These are phyloP conservation scores for Mucor piriformis DNA, from an alignment of 371 early-diverging fungal genomes.

Conservation along the genomic window DNA sequence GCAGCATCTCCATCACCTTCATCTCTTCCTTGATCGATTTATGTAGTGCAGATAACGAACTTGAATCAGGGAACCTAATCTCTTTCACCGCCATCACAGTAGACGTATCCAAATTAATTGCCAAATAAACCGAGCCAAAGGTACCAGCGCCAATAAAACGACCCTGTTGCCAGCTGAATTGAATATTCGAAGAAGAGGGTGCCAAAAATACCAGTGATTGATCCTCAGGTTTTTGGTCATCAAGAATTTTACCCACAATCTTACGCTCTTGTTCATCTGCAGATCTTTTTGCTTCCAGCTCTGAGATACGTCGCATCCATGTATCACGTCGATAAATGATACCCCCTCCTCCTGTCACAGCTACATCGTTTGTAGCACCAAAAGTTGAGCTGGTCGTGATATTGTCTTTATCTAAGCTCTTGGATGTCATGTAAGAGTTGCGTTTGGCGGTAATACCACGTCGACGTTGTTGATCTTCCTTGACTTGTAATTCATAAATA, in stretches of 20 bases:
- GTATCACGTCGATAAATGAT: conserved; percentile 55
- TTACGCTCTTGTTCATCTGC: conserved; percentile 58
- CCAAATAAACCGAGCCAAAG: conserved; percentile 85
- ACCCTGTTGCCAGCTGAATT: conserved; percentile 87
- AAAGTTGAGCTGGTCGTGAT: conserved; percentile 51
- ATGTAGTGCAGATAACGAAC: conserved; percentile 67
- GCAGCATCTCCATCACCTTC: conserved; percentile 87
- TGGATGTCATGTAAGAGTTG: conserved; percentile 38
- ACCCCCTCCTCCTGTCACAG: conserved; percentile 35
- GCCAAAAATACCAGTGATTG: conserved; percentile 77
- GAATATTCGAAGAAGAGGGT: conserved; percentile 73
- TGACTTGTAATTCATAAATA: conserved; percentile 53
- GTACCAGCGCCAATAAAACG: conserved; percentile 88
- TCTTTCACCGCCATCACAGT: conserved; percentile 94
- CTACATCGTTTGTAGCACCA: conserved; percentile 43
- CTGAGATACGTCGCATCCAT: conserved; percentile 59
- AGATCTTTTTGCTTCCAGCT: conserved; percentile 54
- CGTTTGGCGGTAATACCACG: conserved; percentile 42
- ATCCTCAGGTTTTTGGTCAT: conserved; percentile 78
- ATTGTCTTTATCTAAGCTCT: conserved; percentile 34
- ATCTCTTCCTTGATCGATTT: conserved; percentile 86
- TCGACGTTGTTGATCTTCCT: conserved; percentile 48
- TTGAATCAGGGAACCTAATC: conserved; percentile 84
- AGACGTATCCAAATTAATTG: conserved; percentile 84
- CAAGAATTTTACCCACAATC: conserved; percentile 78